Percentiles rank a stretch among this genome's conserved stretches.
Conservation (phyloP, 202 grass and related monocot species). For the Panicum hallii region DNA sequence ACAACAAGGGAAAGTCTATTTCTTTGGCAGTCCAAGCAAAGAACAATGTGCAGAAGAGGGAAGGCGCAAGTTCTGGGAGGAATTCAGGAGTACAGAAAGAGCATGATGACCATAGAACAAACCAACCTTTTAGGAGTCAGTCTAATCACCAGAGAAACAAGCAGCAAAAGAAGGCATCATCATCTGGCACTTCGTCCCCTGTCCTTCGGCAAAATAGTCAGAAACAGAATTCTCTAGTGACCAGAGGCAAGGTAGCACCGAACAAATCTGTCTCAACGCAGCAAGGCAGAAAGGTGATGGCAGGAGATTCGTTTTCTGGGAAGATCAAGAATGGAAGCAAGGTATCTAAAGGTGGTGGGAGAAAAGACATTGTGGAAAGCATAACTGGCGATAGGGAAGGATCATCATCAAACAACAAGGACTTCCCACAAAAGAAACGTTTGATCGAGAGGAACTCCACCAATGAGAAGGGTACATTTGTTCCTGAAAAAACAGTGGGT, state of each 20-base stretch:
- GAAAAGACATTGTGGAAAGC: conserved; percentile 57
- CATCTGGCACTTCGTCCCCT: conserved; percentile 50
- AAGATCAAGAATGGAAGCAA: conserved; percentile 74
- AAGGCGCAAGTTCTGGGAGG: conserved; percentile 61
- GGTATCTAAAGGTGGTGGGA: conserved; percentile 57
- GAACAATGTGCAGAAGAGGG: conserved; percentile 87
- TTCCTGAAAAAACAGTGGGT: conserved; percentile 46
- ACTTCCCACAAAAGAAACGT: conserved; percentile 87
- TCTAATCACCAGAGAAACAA: conserved; percentile 63
- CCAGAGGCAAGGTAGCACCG: conserved; percentile 56
- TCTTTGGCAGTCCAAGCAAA: conserved; percentile 83
- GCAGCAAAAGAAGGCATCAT: conserved; percentile 69
- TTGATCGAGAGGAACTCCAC: conserved; percentile 71
- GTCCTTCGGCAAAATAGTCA: conserved; percentile 78
- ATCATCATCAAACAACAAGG: conserved; percentile 70
- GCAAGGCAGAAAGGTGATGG: conserved; percentile 62
- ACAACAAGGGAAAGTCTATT: conserved; percentile 75
- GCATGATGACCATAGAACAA: conserved; percentile 61
- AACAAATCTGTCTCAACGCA: conserved; percentile 62
- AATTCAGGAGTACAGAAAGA: conserved; percentile 66
- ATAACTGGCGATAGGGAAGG: conserved; percentile 59
- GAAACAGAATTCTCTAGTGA: conserved; percentile 78
- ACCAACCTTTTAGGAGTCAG: conserved; percentile 63
- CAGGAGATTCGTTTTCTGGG: conserved; percentile 43
- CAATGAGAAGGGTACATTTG: conserved; percentile 52